These are phyloP conservation scores for Nepenthes mirabilis DNA, from an alignment of 148 eudicot species.

Conservation along the genomic window DNA sequence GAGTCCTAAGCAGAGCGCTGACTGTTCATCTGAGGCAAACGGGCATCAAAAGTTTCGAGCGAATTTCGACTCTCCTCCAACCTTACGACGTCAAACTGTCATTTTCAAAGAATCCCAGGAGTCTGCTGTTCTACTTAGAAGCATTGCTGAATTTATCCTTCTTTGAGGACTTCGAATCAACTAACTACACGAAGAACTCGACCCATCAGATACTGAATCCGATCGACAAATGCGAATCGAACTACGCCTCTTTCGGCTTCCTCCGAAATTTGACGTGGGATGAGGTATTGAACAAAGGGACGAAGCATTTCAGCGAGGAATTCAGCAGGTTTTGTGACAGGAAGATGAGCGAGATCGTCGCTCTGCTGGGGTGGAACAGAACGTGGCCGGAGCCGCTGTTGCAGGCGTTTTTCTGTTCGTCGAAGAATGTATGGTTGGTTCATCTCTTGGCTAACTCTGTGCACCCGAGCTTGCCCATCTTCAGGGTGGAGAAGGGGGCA, in stretches of 20 bases:
- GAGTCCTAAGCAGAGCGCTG: conserved; percentile 48
- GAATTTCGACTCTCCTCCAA: conserved; percentile 30
- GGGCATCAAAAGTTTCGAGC: conserved; percentile 47
- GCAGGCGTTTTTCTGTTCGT: conserved; percentile 76
- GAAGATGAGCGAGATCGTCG: conserved; percentile 90
- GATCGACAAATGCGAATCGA: conserved; percentile 39
- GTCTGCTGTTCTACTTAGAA: conserved; percentile 43
- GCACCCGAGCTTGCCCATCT: conserved; percentile 54
- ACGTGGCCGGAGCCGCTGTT: conserved; percentile 86
- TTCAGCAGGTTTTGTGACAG: conserved; percentile 83
- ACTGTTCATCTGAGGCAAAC: conserved; percentile 49
- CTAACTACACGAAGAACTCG: conserved; percentile 32
- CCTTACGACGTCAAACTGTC: conserved; percentile 63
- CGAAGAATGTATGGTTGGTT: conserved; percentile 77
- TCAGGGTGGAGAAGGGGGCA: conserved; percentile 57
- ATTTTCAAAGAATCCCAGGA: conserved; percentile 37
- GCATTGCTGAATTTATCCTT: conserved; percentile 49
- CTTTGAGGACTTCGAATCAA: conserved; percentile 61
- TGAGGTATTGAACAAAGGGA: conserved; percentile 76
- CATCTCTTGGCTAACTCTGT: conserved; percentile 83
- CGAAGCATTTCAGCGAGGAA: conserved; percentile 74
- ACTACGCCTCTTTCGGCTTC: conserved; percentile 25
- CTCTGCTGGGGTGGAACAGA: conserved; percentile 70
- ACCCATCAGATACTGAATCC: conserved; percentile 49
- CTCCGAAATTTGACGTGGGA: conserved; percentile 63